Conservation (phyloP, 768 basidiomycete genomes). For the Auricularia cornea region DNA sequence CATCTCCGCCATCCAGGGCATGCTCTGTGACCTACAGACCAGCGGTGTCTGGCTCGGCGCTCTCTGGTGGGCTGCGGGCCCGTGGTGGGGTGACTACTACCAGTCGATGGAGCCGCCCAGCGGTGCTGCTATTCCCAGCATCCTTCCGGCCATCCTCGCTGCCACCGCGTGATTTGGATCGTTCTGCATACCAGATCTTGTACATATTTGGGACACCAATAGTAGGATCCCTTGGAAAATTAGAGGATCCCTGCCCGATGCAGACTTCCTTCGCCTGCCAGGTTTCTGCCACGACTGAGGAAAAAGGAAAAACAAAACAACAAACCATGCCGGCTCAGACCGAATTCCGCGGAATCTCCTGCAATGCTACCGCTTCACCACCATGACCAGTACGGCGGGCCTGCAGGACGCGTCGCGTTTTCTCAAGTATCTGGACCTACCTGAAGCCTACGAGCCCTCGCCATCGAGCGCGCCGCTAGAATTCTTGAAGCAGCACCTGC, state of each 20-base stretch:
- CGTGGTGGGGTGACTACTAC: slow-evolving; percentile 31
- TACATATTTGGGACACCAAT: no score
- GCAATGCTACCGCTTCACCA: no score
- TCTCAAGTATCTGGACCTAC: slow-evolving; percentile 49
- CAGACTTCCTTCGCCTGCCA: no score
- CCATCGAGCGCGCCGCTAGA: slow-evolving; percentile 49
- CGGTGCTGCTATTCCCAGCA: slow-evolving; percentile 42
- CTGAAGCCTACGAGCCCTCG: slow-evolving; percentile 48
- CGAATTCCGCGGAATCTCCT: no score
- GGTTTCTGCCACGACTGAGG: no score
- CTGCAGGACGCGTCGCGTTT: slow-evolving; percentile 13
- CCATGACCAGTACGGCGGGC: no score
- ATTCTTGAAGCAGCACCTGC: slow-evolving; percentile 54
- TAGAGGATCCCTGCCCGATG: no score
- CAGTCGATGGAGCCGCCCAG: slow-evolving; percentile 50
- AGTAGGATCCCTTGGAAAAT: no score
- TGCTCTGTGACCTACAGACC: neutral
- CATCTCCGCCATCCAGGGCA: slow-evolving; percentile 1
- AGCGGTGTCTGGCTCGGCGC: neutral
- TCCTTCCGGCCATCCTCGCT: slow-evolving; percentile 34
- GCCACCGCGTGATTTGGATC: slow-evolving; percentile 1
- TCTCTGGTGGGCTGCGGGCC: neutral
- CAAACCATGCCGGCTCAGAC: no score
- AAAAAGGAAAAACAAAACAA: no score
- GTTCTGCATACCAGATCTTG: no score